Conservation (phyloP, 2,329 filamentous ascomycete species). For the Fusarium praegraminearum region DNA sequence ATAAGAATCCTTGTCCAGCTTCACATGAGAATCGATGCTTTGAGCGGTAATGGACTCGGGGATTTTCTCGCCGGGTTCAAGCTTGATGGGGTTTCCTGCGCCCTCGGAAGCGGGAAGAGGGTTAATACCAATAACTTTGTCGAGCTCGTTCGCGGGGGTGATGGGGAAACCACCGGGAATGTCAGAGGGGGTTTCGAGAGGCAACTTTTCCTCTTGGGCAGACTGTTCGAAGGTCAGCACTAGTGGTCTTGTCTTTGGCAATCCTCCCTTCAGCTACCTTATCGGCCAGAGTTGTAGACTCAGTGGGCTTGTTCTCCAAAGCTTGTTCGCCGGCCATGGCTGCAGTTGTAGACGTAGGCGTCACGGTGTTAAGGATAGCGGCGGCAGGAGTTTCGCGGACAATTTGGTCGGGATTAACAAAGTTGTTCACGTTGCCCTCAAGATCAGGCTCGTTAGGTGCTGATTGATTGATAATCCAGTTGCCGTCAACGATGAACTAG, state of each 20-base stretch:
- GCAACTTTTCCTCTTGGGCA: constrained; percentile 26
- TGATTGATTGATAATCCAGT: constrained; percentile 86
- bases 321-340: constrained; percentile 71
- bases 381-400: constrained; percentile 59
- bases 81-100: constrained; percentile 81
- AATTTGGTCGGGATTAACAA: constrained; percentile 82
- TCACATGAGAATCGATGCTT: constrained; percentile 77
- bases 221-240: constrained; percentile 35
- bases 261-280: constrained; percentile 38
- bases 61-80: constrained; percentile 84
- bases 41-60: constrained; percentile 77
- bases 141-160: constrained; percentile 70
- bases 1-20: constrained; percentile 87
- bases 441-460: constrained; percentile 86
- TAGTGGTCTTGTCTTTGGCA: constrained; percentile 16
- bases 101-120: constrained; percentile 73
- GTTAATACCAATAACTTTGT: constrained; percentile 68
- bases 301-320: constrained; percentile 57
- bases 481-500: constrained; percentile 94
- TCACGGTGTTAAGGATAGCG: constrained; percentile 73
- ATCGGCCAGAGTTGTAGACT: constrained; percentile 40
- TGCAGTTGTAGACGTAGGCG: constrained; percentile 78
- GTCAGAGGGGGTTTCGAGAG: constrained; percentile 55
- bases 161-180: constrained; percentile 68
- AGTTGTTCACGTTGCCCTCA: constrained; percentile 91